Evolutionary conservation across 2,329 filamentous ascomycete species (phyloP), one percentile per base, ranked within the genome.

Genomic region (Pestalotiopsis sp.): DNA sequence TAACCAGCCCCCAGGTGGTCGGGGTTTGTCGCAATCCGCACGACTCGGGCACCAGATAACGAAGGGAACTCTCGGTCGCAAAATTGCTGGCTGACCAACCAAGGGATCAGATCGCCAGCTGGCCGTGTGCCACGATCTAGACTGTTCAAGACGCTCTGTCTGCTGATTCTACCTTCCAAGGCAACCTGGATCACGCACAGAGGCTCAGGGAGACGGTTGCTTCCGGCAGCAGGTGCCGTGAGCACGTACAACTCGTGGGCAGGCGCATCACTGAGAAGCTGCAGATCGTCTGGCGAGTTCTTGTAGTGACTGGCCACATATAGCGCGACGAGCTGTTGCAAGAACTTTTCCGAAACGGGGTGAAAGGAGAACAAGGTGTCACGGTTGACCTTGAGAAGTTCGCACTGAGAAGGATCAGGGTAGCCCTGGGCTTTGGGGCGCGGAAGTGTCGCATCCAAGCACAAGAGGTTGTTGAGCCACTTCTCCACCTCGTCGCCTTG

Each of bases 301-400:
- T 94, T 93, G 83, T 94, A 95, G 78, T 95, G 92, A 74, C 94
- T 97, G 36, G 96, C 94, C 36, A 99, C 97, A 75, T 98, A 99
- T 2, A 99, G 88, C 0, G 95, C 94, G 82, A 99, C 95, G 94
- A 99, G 98, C 75, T 97, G 94, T 79, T 99, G 96, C 67, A 99
- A 83, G 82, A 99, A 98, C 77, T 95, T 96, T 80, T 99, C 96
- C 2, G 96, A 97, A 23, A 98, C 94, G 2, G 95, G 94, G 76
- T 99, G 96, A 85, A 97, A 99, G 13, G 95, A 98, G 83, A 99
- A 99, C 14, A 99, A 88, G 9, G 95, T 98, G 82, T 99, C 96
- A 68, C 96, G 92, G 83, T 98, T 99, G 75, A 99, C 94, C 74
- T 94, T 91, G 68, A 98, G 88, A 67, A 99, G 89, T 81, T 99